Evolutionary conservation across 257 asterid genomes (phyloP).

Genomic region (Ajuga chamaepitys): DNA sequence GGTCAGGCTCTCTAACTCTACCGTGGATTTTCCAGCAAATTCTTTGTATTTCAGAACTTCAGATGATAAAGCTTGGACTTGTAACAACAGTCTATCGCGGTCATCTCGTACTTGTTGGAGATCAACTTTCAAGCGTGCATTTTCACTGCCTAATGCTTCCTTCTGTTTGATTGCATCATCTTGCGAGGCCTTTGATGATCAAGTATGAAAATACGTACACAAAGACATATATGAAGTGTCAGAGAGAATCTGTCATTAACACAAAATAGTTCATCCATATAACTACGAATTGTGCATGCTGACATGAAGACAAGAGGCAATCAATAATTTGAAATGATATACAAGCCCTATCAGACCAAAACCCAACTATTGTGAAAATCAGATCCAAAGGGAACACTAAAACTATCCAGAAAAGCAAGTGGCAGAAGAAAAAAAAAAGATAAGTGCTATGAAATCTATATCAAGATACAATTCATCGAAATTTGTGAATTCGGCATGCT

Average conservation of each 20-base stretch:
- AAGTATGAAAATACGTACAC: neutral
- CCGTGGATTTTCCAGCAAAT: slow-evolving; percentile 44
- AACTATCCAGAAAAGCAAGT: neutral
- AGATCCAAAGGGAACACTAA: too few relatives aligned
- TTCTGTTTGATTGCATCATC: slow-evolving; percentile 71
- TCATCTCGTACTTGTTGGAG: slow-evolving; percentile 79
- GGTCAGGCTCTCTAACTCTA: slow-evolving; percentile 43
- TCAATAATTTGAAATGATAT: neutral
- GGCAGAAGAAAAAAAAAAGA: too few relatives aligned
- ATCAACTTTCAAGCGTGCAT: slow-evolving; percentile 59
- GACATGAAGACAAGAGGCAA: too few relatives aligned
- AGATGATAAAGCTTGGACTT: slow-evolving; percentile 45
- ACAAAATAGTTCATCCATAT: neutral
- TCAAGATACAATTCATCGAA: neutral
- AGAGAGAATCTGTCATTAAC: neutral
- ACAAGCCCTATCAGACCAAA: too few relatives aligned
- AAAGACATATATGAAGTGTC: too few relatives aligned
- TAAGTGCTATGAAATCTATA: neutral
- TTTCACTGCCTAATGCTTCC: slow-evolving; percentile 65
- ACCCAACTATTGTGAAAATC: too few relatives aligned
- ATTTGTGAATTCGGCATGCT: neutral
- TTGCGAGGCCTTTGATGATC: slow-evolving; percentile 45
- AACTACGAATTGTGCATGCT: neutral
- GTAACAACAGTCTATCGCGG: slow-evolving; percentile 55
- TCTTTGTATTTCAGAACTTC: slow-evolving; percentile 62